phyloP scores from a whole-genome alignment of 176 grass and related monocot genomes.

The Chrysopogon serrulatus region DNA sequence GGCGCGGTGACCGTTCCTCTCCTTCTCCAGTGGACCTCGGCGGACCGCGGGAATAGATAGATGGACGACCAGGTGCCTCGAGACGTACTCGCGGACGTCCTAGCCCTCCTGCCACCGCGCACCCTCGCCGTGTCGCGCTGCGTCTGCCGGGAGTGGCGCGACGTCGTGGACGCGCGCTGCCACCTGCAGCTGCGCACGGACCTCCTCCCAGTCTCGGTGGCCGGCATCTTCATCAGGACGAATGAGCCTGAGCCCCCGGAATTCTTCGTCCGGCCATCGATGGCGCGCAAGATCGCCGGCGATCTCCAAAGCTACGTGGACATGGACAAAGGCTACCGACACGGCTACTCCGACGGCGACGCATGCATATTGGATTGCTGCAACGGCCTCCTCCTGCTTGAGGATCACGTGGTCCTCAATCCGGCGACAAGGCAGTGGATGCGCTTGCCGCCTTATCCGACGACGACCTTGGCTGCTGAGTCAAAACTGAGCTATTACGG shows the following conservation, averaged over 20 bases:
- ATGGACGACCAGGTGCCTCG: too few species aligned
- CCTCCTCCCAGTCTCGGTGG: background rate
- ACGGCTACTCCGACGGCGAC: too few species aligned
- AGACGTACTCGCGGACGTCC: background rate
- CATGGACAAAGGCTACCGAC: too few species aligned
- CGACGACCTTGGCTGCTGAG: background rate
- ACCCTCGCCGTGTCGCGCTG: background rate
- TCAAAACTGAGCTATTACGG: background rate
- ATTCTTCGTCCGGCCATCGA: background rate
- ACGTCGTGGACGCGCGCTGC: background rate
- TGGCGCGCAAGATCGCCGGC: background rate
- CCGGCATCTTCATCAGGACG: background rate
- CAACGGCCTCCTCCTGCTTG: background rate
- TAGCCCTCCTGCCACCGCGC: background rate
- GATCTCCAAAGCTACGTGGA: background rate
- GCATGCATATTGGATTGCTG: background rate
- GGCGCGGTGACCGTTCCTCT: too few species aligned
- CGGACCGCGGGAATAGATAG: too few species aligned
- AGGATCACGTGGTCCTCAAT: background rate
- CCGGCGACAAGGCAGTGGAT: background rate
- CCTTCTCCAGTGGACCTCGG: too few species aligned
- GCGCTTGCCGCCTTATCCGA: background rate
- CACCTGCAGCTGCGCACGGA: background rate
- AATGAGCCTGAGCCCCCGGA: fast-evolving
- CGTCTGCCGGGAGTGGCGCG: background rate